Base-by-base conservation (phyloP, 2,329 filamentous ascomycete species). In the Hymenoscyphus occultus region DNA sequence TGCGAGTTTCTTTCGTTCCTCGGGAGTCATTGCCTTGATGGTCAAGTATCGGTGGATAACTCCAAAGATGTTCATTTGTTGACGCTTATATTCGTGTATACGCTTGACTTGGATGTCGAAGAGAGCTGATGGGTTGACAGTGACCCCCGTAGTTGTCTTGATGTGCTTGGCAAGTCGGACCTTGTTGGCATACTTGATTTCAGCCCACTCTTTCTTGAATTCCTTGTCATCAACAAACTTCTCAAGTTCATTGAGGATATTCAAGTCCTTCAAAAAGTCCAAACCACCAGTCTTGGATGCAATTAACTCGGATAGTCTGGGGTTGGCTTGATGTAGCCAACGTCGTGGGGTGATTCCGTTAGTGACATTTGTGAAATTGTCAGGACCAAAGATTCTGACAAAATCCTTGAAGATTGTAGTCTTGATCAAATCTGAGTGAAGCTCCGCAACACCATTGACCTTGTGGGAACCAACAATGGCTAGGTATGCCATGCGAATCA, bases 381-480 rank as follows among this genome's bases (percentile, higher is more conserved):
- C 95, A 0, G 90, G 90, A 2, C 95, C 95, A 73, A 95, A 99
- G 70, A 99, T 92, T 72, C 87, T 85, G 66, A 99, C 94, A 78
- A 99, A 99, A 78, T 99, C 95, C 78, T 95, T 97, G 87, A 99
- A 98, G 72, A 99, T 96, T n/a, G 95, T 99, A 0, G 93, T 96
- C 82, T 95, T 95, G 82, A 99, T 97, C 65, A 99, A 83, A 76
- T 99, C 95, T 0, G 95, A 99, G 80, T 99, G 95, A 70, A 99
- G 81, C 80, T 99, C 95, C 40, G 95, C 95, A 42, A 99, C 95
- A 77, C 95, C 95, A 72, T 99, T 99, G 81, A 99, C 93, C 82
- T 98, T 99, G 86, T 98, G 95, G 42, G 95, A 98, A 59, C 95
- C 95, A 73, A 99, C 93, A 75, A 98, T 90, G 68, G 95, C 95